These are phyloP conservation scores for Linanthus parryae DNA, from an alignment of 148 eudicot genomes.

Conservation along the genomic window DNA sequence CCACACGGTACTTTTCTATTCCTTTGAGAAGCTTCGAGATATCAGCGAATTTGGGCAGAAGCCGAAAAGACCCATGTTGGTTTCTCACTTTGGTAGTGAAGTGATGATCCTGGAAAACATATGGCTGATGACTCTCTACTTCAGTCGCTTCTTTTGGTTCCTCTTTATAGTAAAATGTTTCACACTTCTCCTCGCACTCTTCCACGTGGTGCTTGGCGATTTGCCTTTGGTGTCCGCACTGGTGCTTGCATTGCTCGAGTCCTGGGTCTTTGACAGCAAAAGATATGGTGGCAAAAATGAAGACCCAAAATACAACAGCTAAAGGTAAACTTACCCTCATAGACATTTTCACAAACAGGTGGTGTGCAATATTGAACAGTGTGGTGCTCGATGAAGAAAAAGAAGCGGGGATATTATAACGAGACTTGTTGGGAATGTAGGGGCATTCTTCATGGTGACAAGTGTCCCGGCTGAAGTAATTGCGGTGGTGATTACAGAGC, in stretches of 20 bases:
- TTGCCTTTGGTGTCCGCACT: too few species aligned
- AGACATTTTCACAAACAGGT: constrained; percentile 5
- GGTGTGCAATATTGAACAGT: background rate
- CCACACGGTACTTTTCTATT: constrained; percentile 61
- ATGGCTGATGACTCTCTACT: constrained; percentile 29
- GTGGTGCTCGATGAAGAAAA: too few species aligned
- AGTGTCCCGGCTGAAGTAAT: too few species aligned
- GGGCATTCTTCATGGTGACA: too few species aligned
- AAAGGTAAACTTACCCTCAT: background rate
- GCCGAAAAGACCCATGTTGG: constrained; percentile 44
- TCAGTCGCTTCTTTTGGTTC: constrained; percentile 15
- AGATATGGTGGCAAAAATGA: background rate
- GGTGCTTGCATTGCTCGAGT: background rate
- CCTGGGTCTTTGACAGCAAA: background rate
- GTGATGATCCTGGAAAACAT: constrained; percentile 59
- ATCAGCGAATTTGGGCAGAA: constrained; percentile 49
- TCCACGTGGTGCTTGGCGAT: too few species aligned
- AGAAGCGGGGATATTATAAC: too few species aligned
- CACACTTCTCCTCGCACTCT: background rate
- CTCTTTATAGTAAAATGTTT: background rate
- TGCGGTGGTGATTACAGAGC: too few species aligned
- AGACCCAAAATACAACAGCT: background rate
- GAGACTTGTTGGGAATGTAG: too few species aligned
- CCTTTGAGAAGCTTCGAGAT: constrained; percentile 60
- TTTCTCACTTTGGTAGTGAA: constrained; percentile 24